Base-by-base conservation (phyloP, 306 rosid genomes). In the Glycine latifolia region DNA sequence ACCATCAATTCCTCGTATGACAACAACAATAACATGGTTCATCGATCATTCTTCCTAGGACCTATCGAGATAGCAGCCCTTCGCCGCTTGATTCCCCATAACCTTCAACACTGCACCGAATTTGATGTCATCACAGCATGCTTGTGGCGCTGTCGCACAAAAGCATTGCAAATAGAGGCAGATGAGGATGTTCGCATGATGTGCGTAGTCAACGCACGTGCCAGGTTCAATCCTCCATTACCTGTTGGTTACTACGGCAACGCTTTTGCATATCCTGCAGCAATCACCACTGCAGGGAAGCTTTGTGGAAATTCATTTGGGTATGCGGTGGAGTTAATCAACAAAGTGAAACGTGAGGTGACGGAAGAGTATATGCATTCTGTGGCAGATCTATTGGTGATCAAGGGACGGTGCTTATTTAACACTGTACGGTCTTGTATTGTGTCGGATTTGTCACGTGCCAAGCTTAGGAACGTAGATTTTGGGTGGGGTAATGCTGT, bases 401-500 rank as follows among this genome's bases (percentile, higher is more conserved):
- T 5, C 0, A 84, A 52, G 11, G 85, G 81, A 10, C 79, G 85
- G 2, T 88, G 88, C 0, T 0, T 3, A 1, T 74, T 47, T 13
- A 69, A 47, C 0, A 8, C 20, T 0, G 59, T 17, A 0, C 41
- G 86, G 0, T 17, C 88, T 1, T 88, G 3, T 0, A 0, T 61
- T 3, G 86, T 92, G 12, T 85, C 91, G 0, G 86, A 92, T 46
- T 0, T 4, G 2, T 35, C 83, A 0, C 67, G 81, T 26, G 17
- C 6, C 0, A 76, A 52, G 3, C 3, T 70, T 0, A 50, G 26
- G 44, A 76, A 85, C 2, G 43, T 88, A 1, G 59, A 87, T 59
- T 91, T 87, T 48, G 95, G 97, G 1, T 91, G 92, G 92, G 94
- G 92, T 3, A 55, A 71, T 9, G 83, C 91, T 0, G 31, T 74